These are phyloP conservation scores for Meira nashicola DNA, from an alignment of 1,284 basidiomycete genomes.

Conservation along the genomic window DNA sequence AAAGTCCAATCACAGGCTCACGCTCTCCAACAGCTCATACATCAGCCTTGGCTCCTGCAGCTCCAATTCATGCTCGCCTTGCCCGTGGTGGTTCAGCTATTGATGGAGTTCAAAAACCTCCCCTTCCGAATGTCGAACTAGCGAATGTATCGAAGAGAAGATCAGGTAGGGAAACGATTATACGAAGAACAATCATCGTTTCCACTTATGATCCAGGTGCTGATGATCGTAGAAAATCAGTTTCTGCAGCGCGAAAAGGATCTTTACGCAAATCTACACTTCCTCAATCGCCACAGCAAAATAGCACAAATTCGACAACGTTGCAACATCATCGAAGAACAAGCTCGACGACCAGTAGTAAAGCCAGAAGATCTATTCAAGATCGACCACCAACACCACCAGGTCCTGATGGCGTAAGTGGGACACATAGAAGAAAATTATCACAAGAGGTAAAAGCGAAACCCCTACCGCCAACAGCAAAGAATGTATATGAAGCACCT, in stretches of 20 bases:
- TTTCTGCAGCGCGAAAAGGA: not conserved
- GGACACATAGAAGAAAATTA: conserved; percentile 15
- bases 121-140: not conserved
- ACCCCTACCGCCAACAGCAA: conserved; percentile 11
- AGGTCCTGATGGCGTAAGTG: conserved; percentile 15
- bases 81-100: conserved; percentile 23
- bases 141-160: conserved; percentile 18
- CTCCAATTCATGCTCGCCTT: not conserved
- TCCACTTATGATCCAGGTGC: conserved; percentile 22
- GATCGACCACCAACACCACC: conserved; percentile 21
- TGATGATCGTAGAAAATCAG: conserved; percentile 20
- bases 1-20: not conserved
- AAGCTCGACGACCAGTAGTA: conserved; percentile 4
- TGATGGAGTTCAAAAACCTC: not conserved
- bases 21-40: conserved; percentile 17
- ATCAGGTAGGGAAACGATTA: conserved; percentile 37
- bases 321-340: not conserved
- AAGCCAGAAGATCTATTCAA: conserved; percentile 23
- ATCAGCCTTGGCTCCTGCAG: not conserved
- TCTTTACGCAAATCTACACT: not conserved
- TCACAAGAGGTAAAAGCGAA: conserved; percentile 13
- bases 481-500: not conserved
- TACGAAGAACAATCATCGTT: conserved; percentile 44
- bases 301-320: not conserved
- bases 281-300: not conserved